Percentiles rank a stretch among this genome's conserved stretches.
Conservation (phyloP, 2,329 filamentous ascomycete species). For the Penicillium nordicum region DNA sequence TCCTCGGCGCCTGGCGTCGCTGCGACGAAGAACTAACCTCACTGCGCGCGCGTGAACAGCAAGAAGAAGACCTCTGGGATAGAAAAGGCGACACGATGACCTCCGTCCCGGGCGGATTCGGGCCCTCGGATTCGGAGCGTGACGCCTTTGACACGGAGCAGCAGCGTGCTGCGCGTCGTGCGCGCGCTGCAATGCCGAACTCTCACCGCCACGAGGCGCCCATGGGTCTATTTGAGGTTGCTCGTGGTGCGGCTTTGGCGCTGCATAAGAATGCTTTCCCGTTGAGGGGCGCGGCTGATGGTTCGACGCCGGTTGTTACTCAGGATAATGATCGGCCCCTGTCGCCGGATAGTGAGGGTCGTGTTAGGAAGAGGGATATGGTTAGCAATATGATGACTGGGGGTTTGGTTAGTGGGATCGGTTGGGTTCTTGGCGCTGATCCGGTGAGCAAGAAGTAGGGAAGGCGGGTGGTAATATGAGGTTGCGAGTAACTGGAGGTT, state of each 20-base stretch:
- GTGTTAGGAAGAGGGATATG: slow-evolving; percentile 51
- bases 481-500: not conserved
- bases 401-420: slow-evolving; percentile 59
- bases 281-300: slow-evolving; percentile 26
- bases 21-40: slow-evolving; percentile 59
- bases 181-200: slow-evolving; percentile 22
- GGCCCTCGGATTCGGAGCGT: slow-evolving; percentile 42
- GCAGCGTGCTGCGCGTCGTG: slow-evolving; percentile 36
- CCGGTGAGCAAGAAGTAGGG: slow-evolving; percentile 36
- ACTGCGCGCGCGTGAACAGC: slow-evolving; percentile 53
- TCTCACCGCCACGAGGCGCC: slow-evolving; percentile 45
- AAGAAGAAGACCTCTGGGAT: slow-evolving; percentile 58
- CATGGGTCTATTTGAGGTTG: slow-evolving; percentile 52
- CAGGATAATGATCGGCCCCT: slow-evolving; percentile 10
- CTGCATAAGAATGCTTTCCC: slow-evolving; percentile 49
- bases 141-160: slow-evolving; percentile 46
- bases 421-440: slow-evolving; percentile 60
- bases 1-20: slow-evolving; percentile 60
- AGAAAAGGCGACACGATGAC: slow-evolving; percentile 48
- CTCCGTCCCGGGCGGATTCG: slow-evolving; percentile 45
- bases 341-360: slow-evolving; percentile 27
- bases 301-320: slow-evolving; percentile 1
- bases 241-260: slow-evolving; percentile 48
- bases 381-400: slow-evolving; percentile 63
- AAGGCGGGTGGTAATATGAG: not conserved